Percentiles rank a stretch among this genome's conserved stretches.
Conservation (phyloP, 495 filamentous ascomycete species). For the Penicillium canescens region DNA sequence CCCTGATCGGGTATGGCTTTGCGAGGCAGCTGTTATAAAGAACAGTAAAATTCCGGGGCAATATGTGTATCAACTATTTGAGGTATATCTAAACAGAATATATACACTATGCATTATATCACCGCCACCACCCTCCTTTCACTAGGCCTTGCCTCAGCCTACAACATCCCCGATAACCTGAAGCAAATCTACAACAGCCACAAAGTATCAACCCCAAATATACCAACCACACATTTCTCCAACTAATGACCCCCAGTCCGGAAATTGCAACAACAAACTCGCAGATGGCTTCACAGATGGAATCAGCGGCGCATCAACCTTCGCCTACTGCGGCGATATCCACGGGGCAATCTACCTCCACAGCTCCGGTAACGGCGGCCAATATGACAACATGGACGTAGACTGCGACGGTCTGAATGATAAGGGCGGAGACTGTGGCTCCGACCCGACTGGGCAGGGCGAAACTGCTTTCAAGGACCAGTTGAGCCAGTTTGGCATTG, state of each 20-base stretch:
- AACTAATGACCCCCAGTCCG: constrained; percentile 8
- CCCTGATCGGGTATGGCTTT: no score
- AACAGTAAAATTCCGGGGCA: no score
- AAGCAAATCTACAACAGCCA: constrained; percentile 29
- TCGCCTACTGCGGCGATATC: constrained; percentile 33
- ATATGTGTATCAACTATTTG: no score
- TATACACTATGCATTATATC: constrained; percentile 5
- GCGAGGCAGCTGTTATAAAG: no score
- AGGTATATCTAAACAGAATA: background rate
- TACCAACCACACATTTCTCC: no score
- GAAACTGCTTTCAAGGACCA: constrained; percentile 55
- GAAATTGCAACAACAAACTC: constrained; percentile 23
- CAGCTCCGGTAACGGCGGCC: constrained; percentile 15
- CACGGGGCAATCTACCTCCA: constrained; percentile 32
- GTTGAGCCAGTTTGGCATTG: constrained; percentile 45
- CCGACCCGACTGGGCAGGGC: constrained; percentile 51
- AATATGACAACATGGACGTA: constrained; percentile 58
- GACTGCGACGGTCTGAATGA: constrained; percentile 65
- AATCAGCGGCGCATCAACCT: constrained; percentile 7
- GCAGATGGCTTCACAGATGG: constrained; percentile 28
- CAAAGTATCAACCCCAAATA: constrained; percentile 11
- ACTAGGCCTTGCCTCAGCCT: constrained; percentile 12
- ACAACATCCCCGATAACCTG: constrained; percentile 30
- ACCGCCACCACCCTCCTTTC: background rate
- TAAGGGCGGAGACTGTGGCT: constrained; percentile 48